phyloP scores from a whole-genome alignment of 768 basidiomycete species.

The Cystofilobasidium bisporidii region DNA sequence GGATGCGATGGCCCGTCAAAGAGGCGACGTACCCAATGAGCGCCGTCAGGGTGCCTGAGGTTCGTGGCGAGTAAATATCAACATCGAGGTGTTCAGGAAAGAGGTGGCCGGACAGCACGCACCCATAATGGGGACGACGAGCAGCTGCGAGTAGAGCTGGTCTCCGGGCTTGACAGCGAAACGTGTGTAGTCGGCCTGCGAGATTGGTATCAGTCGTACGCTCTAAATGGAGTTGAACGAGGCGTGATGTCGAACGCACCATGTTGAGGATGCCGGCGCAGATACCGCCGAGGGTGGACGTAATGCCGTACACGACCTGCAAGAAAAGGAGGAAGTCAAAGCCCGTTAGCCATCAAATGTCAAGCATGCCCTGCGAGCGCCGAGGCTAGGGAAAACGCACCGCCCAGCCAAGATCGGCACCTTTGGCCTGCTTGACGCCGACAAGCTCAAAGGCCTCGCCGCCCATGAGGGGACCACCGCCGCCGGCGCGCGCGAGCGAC shows the following conservation, averaged over 20 bases:
- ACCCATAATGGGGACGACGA: constrained; percentile 28
- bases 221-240: no score
- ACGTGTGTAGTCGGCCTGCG: constrained; percentile 31
- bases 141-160: constrained; percentile 30
- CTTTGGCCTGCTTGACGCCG: constrained; percentile 30
- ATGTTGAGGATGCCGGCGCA: constrained; percentile 24
- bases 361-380: no score
- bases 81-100: no score
- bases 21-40: no score
- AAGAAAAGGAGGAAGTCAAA: not conserved
- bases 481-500: constrained; percentile 25
- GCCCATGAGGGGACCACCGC: constrained; percentile 31
- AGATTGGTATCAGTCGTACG: no score
- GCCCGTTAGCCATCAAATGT: no score
- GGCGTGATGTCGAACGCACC: no score
- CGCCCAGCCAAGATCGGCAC: constrained; percentile 33
- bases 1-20: no score
- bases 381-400: no score
- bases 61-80: no score
- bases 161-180: constrained; percentile 32
- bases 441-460: constrained; percentile 22
- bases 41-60: constrained; percentile 29
- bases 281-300: not conserved
- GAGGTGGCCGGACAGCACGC: no score
- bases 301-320: constrained; percentile 9